These are phyloP conservation scores for Centrapalus pauciflorus DNA, from an alignment of 129 eudicot genomes.

Conservation along the genomic window DNA sequence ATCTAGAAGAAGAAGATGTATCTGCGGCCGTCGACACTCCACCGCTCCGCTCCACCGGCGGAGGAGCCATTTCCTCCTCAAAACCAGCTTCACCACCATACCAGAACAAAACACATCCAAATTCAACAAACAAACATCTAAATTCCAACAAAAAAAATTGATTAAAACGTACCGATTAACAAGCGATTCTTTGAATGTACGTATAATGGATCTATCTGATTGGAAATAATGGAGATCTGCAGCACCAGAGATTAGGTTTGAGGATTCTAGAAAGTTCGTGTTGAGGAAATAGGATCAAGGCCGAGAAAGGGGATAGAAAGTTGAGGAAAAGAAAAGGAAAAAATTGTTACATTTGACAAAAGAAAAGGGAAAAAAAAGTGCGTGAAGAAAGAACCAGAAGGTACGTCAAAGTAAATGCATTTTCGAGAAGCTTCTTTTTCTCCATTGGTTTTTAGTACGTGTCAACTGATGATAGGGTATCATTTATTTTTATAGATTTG, in stretches of 20 bases:
- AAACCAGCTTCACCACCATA: slow-evolving; percentile 14
- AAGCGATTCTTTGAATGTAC: neutral
- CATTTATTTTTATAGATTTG: too few relatives aligned
- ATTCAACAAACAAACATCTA: slow-evolving; percentile 2
- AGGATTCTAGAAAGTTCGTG: slow-evolving; percentile 62
- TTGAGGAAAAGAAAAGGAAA: neutral
- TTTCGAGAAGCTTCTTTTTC: slow-evolving; percentile 34
- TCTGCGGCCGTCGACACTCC: slow-evolving; percentile 50
- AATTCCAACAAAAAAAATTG: neutral
- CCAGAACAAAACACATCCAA: neutral
- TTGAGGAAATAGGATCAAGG: neutral
- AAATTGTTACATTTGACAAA: neutral
- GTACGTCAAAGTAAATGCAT: neutral
- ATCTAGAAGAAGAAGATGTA: slow-evolving; percentile 33
- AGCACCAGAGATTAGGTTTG: slow-evolving; percentile 9
- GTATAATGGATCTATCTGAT: neutral
- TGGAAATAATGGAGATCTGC: slow-evolving; percentile 8
- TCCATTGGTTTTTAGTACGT: slow-evolving; percentile 9
- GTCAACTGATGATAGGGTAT: slow-evolving; percentile 9
- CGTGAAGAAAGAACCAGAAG: slow-evolving; percentile 34
- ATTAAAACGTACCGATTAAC: slow-evolving; percentile 10
- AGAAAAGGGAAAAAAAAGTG: slow-evolving; percentile 8
- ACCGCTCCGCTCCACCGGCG: slow-evolving; percentile 44
- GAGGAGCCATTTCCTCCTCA: slow-evolving; percentile 38
- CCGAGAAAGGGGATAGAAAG: slow-evolving; percentile 4